These are phyloP conservation scores for Hemerocallis citrina DNA, from an alignment of 106 monocot genomes.

Conservation along the genomic window DNA sequence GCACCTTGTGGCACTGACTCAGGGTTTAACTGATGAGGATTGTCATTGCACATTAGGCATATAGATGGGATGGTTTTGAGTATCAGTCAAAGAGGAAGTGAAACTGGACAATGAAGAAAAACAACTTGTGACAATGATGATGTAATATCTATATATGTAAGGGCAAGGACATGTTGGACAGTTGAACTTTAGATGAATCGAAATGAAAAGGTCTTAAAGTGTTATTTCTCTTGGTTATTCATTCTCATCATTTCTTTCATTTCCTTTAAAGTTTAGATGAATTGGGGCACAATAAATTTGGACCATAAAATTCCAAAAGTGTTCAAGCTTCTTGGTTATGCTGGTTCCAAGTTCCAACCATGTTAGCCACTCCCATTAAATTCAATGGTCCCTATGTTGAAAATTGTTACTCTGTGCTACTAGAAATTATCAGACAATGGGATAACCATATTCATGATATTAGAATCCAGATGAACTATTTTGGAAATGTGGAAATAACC, in stretches of 20 bases:
- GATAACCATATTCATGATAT: background rate
- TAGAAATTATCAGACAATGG: background rate
- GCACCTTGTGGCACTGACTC: too few species aligned
- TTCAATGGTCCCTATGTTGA: too few species aligned
- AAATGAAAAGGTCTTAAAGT: too few species aligned
- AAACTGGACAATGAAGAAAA: background rate
- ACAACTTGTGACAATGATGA: background rate
- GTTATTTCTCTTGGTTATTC: too few species aligned
- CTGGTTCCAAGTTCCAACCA: too few species aligned
- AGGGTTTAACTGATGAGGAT: background rate
- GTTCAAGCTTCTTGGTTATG: too few species aligned
- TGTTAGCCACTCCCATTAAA: too few species aligned
- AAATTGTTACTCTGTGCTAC: too few species aligned
- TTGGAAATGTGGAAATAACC: conserved; percentile 30
- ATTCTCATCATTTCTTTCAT: too few species aligned
- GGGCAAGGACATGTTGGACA: background rate
- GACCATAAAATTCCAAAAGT: too few species aligned
- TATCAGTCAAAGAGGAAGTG: background rate
- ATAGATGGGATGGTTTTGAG: background rate
- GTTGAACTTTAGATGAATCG: background rate
- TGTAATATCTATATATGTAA: background rate
- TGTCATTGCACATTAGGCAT: background rate
- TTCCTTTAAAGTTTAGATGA: too few species aligned
- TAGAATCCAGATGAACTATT: background rate
- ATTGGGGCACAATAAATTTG: too few species aligned